A percentile compares a stretch with the other conserved stretches of the same genome.
Evolutionary conservation across 1,284 basidiomycete genomes (phyloP).

Genomic region (Gymnopus androsaceus): DNA sequence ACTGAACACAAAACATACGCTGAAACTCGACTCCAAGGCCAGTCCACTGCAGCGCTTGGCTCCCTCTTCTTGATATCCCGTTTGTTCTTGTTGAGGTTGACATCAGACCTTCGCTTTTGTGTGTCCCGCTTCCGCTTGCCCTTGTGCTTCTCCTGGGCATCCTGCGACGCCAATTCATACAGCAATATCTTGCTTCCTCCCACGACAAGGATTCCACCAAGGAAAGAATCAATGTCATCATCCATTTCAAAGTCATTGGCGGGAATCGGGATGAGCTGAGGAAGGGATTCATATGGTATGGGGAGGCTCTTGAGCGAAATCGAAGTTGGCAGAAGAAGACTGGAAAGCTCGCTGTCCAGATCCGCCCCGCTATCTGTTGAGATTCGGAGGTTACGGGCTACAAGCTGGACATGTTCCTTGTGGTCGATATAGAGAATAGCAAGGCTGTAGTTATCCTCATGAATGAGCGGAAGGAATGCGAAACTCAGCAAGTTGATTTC

Average conservation of each 20-base stretch:
- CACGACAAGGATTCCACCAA: slow-evolving; percentile 69
- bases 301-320: slow-evolving; percentile 42
- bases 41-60: slow-evolving; percentile 53
- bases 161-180: slow-evolving; percentile 53
- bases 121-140: slow-evolving; percentile 55
- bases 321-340: slow-evolving; percentile 45
- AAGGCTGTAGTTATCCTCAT: slow-evolving; percentile 52
- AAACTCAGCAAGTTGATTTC: slow-evolving; percentile 78
- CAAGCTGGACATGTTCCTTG: slow-evolving; percentile 58
- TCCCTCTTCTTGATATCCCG: slow-evolving; percentile 55
- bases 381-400: slow-evolving; percentile 57
- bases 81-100: slow-evolving; percentile 55
- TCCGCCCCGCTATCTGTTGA: slow-evolving; percentile 40
- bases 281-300: slow-evolving; percentile 40
- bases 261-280: slow-evolving; percentile 51
- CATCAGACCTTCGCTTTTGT: slow-evolving; percentile 50
- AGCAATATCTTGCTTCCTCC: slow-evolving; percentile 65
- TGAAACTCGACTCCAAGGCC: slow-evolving; percentile 73
- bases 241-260: slow-evolving; percentile 30
- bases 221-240: slow-evolving; percentile 34
- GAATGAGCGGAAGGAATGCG: slow-evolving; percentile 55
- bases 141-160: slow-evolving; percentile 51
- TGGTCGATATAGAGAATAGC: slow-evolving; percentile 73
- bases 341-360: slow-evolving; percentile 54
- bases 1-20: slow-evolving; percentile 47